phyloP scores from a whole-genome alignment of 345 rosid species.

The Syzygium aqueum region DNA sequence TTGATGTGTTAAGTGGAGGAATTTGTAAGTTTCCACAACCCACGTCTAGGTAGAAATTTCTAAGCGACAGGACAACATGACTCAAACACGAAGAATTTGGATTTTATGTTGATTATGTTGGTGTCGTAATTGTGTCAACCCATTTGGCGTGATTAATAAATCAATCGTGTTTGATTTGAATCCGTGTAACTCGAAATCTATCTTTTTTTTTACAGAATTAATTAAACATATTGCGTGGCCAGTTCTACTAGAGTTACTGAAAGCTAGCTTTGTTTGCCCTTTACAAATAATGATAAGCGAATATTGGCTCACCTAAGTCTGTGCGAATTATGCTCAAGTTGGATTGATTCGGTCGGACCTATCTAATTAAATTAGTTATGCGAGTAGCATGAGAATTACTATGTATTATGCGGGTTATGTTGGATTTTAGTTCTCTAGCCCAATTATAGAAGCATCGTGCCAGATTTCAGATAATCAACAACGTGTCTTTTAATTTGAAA shows the following conservation, averaged over 20 bases:
- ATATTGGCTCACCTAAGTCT: accelerated
- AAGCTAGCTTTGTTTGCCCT: neutral
- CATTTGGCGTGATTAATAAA: neutral
- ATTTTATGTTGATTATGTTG: neutral
- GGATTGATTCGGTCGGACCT: neutral
- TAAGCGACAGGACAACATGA: neutral
- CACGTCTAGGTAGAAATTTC: neutral
- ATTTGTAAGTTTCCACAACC: neutral
- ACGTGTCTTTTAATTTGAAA: neutral
- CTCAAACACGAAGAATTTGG: neutral
- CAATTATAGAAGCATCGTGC: neutral
- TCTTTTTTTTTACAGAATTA: neutral
- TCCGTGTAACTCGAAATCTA: neutral
- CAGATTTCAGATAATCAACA: neutral
- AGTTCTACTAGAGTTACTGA: neutral
- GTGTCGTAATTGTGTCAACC: neutral
- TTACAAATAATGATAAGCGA: neutral
- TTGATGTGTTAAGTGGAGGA: neutral
- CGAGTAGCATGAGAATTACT: neutral
- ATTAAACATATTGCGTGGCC: neutral
- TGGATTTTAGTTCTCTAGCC: neutral
- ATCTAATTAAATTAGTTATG: neutral
- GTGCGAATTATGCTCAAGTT: neutral
- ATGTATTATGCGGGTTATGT: neutral
- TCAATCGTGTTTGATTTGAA: neutral